Evolutionary conservation across 345 rosid species (phyloP).

Genomic region (Salix udensis): DNA sequence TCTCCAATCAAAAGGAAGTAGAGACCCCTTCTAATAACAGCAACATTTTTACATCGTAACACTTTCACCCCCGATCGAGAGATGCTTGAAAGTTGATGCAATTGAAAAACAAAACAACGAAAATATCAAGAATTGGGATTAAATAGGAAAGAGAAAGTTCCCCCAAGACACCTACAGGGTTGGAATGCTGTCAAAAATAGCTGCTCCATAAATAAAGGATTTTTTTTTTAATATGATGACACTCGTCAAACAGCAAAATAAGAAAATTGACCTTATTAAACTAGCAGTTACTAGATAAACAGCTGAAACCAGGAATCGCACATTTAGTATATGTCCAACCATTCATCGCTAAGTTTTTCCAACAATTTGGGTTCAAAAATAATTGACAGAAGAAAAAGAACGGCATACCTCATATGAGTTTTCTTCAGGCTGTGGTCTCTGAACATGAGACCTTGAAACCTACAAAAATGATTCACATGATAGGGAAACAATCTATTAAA

Average conservation of each 20-base stretch:
- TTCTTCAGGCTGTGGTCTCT: constrained; percentile 46
- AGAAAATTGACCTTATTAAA: neutral
- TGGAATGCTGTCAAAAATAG: neutral
- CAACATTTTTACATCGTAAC: neutral
- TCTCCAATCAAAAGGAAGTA: neutral
- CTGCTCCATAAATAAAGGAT: neutral
- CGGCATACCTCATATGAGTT: constrained; percentile 54
- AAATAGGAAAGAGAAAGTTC: neutral
- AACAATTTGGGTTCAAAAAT: neutral
- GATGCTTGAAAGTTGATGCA: neutral
- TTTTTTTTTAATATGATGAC: neutral
- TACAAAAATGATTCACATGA: constrained; percentile 20
- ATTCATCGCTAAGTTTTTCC: neutral
- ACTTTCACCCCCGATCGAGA: neutral
- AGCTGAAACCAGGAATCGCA: neutral
- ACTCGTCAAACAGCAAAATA: neutral
- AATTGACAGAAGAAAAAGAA: neutral
- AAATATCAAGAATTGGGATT: neutral
- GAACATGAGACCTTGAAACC: constrained; percentile 48
- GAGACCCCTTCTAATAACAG: neutral
- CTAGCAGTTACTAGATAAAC: neutral
- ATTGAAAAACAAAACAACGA: neutral
- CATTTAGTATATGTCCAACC: neutral
- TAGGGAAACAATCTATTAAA: constrained; percentile 12
- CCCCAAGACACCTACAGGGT: neutral